phyloP scores from a whole-genome alignment of 179 eudicot genomes.

The Spergularia azorica region DNA sequence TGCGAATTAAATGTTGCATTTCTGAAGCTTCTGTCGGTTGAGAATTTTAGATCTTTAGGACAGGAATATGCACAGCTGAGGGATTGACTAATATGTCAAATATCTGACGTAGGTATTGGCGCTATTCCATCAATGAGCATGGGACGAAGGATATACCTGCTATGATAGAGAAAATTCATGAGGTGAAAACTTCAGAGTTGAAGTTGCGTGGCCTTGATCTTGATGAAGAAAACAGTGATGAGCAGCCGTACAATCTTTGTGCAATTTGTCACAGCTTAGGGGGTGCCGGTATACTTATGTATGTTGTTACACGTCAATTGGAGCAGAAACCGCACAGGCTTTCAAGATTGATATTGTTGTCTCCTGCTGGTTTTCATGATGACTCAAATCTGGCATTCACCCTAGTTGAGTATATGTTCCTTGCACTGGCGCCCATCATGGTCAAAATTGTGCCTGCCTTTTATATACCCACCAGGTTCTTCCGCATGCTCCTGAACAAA shows the following conservation, averaged over 20 bases:
- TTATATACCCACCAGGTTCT: constrained; percentile 88
- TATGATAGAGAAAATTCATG: constrained; percentile 83
- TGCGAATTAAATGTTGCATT: background rate
- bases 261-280: constrained; percentile 92
- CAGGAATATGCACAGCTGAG: background rate
- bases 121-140: constrained; percentile 91
- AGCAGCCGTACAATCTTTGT: constrained; percentile 78
- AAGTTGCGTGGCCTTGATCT: constrained; percentile 41
- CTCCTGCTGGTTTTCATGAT: constrained; percentile 95
- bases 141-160: constrained; percentile 91
- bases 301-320: constrained; percentile 61
- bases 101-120: constrained; percentile 72
- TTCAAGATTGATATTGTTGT: constrained; percentile 72
- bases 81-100: background rate
- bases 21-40: background rate
- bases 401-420: constrained; percentile 48
- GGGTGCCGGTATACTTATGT: constrained; percentile 86
- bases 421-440: constrained; percentile 62
- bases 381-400: constrained; percentile 71
- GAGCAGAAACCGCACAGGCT: constrained; percentile 77
- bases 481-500: constrained; percentile 90
- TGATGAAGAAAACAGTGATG: constrained; percentile 40
- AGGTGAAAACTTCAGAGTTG: constrained; percentile 71
- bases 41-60: background rate
- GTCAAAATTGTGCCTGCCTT: constrained; percentile 75